Evolutionary conservation across 179 eudicot species (phyloP), one percentile per base, ranked within the genome.

Genomic region (Actinidia arguta): DNA sequence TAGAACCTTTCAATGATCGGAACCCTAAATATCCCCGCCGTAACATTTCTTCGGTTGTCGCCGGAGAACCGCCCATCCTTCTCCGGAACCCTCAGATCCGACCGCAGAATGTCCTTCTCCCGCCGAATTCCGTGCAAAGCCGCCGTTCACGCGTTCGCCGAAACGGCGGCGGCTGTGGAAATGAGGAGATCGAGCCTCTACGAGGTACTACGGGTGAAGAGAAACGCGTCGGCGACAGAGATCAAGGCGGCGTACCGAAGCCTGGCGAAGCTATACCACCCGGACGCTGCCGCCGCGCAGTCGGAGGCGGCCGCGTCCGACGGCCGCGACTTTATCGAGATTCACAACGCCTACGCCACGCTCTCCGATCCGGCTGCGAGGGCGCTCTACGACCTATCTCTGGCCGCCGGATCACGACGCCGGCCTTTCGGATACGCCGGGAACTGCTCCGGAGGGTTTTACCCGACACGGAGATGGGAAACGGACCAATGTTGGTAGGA

Each of bases 401-500:
- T 88, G 81, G 72, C 82, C 54, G 55, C 64, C 42, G 74, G 75
- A 54, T 18, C 61, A 4, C 42, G 75, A 4, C 44, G 81, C 14
- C 54, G 59, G 3, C 51, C 48, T 5, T 52, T 79, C 20, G 75
- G 50, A 0, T 52, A 55, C 73, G 78, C 20, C 58, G 72, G 78
- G 78, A 44, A 54, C 44, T 75, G 80, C 6, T 79, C 74, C 4
- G 86, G 89, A n/a, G 71, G 71, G 58, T 88, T 70, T 85, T 81
- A 84, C 54, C 82, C 87, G 47, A 80, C 86, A 70, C 87, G 93
- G 56, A 80, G 91, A 66, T 94, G 98, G 98, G 98, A 94, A 79
- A 94, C 95, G 59, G 98, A 94, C 81, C 98, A 94, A 84, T 94
- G 98, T 79, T 94, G 98, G 96, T 94, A 90, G 90, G 0, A 48